A percentile compares a stretch with the other conserved stretches of the same genome.
These are phyloP conservation scores for Staphylotrichum longicolle DNA, from an alignment of 495 filamentous ascomycete species.

Conservation along the genomic window DNA sequence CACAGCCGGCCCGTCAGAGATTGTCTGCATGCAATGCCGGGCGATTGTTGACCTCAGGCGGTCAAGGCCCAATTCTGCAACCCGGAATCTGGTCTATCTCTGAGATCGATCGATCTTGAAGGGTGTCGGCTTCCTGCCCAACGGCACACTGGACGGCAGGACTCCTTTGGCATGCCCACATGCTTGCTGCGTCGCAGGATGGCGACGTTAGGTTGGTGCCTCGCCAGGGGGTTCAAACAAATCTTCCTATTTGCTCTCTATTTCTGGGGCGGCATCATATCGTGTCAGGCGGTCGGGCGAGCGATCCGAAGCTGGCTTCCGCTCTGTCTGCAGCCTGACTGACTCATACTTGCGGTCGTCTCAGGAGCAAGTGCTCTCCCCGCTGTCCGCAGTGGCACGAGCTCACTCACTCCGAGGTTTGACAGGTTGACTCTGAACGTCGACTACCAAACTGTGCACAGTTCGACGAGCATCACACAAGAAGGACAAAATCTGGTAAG, in stretches of 20 bases:
- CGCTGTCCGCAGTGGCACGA: neutral
- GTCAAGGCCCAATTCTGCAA: constrained; percentile 28
- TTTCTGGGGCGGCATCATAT: constrained; percentile 21
- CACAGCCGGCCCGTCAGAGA: constrained; percentile 19
- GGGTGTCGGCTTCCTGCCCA: constrained; percentile 29
- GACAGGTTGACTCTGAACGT: neutral
- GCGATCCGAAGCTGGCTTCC: constrained; percentile 3
- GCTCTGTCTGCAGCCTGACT: constrained; percentile 6
- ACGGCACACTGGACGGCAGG: constrained; percentile 13
- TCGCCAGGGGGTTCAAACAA: constrained; percentile 9
- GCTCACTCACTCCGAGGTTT: neutral
- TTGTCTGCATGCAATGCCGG: constrained; percentile 22
- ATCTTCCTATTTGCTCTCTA: constrained; percentile 18
- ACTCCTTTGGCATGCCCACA: too few relatives aligned
- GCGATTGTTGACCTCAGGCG: constrained; percentile 15
- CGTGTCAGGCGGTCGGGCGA: constrained; percentile 22
- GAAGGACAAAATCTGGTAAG: neutral
- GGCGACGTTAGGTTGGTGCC: constrained; percentile 19
- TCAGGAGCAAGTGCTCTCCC: constrained; percentile 15
- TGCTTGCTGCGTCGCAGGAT: neutral
- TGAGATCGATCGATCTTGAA: constrained; percentile 27
- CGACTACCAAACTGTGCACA: neutral
- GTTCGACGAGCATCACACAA: neutral
- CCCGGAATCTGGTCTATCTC: constrained; percentile 20
- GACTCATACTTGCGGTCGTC: constrained; percentile 13